Evolutionary conservation across 257 asterid genomes (phyloP), one percentile per base, ranked within the genome.

Genomic region (Coffea canephora): DNA sequence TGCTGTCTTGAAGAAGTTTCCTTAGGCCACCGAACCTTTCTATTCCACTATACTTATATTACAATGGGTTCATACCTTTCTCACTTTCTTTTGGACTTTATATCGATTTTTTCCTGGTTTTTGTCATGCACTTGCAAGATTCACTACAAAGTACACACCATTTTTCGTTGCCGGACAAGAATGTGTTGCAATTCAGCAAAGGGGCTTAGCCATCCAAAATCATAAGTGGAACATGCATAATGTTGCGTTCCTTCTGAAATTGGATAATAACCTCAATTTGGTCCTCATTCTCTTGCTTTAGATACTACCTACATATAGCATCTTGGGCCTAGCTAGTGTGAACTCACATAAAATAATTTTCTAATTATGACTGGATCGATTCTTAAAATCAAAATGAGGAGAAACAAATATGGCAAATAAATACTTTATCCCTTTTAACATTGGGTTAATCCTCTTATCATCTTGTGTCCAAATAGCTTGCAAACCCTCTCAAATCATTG

Each of bases 41-140:
- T 67, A 46, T 79, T 74, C 89, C 85, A 81, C 85, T 76, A 80
- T 5, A 39, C 2, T 39, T 39, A 39, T 39, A 16, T 54, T 31
- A 31, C 31, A 31, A 31, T 31, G 31, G 31, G 31, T 31, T 31
- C 31, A 31, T 31, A 31, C 31, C 23, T 79, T 21, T 23, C 23
- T 57, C 70, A 64, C 18, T 69, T 62, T 36, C 70, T 76, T 61
- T 7, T 13, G 31, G 48, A 19, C 50, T 25, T 48, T 34, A 3
- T 46, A 10, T 77, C 55, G 4, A 43, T 65, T 65, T 49, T 62
- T 77, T 65, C 12, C n/a, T 65, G 18, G 8, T 41, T 43, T 10
- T 48, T 9, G 15, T 45, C 31, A 77, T 16, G 13, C 12, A 31
- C 25, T 73, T 73, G 49, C 65, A 73, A 73, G 77, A 50, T 21